Conservation (phyloP, 768 basidiomycete species). For the Lactarius deliciosus region DNA sequence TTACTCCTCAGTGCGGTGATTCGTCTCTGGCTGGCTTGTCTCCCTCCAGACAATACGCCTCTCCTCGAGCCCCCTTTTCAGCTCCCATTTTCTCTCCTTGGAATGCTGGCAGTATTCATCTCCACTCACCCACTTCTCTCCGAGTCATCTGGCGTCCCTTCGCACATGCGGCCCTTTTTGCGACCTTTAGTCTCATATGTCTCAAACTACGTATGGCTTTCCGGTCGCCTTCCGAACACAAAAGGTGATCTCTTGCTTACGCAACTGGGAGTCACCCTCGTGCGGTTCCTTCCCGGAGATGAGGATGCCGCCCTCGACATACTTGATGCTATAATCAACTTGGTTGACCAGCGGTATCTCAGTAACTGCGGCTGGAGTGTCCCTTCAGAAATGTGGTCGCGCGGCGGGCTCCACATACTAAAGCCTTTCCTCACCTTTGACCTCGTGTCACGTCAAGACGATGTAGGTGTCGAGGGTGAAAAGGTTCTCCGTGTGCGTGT, state of each 20-base stretch:
- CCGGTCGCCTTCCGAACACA: constrained; percentile 54
- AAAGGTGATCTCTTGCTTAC: constrained; percentile 62
- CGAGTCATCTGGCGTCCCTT: constrained; percentile 29
- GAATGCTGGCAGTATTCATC: constrained; percentile 50
- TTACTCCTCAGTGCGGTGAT: constrained; percentile 48
- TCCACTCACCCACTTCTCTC: constrained; percentile 56
- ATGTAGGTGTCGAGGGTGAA: background rate
- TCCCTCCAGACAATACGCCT: constrained; percentile 45
- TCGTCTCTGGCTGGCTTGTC: constrained; percentile 64
- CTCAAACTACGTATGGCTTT: constrained; percentile 55
- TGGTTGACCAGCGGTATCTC: constrained; percentile 46
- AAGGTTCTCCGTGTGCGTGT: constrained; percentile 38
- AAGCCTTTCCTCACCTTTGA: constrained; percentile 59
- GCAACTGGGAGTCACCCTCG: constrained; percentile 58
- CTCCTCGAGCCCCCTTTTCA: constrained; percentile 55
- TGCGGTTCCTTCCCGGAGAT: constrained; percentile 67
- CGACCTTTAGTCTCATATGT: constrained; percentile 60
- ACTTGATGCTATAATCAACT: constrained; percentile 40
- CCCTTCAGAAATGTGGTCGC: constrained; percentile 48
- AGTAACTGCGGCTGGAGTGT: constrained; percentile 38
- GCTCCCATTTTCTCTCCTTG: constrained; percentile 58
- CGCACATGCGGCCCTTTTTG: constrained; percentile 40
- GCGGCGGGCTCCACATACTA: constrained; percentile 50
- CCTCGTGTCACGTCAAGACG: constrained; percentile 41
- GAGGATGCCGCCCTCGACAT: constrained; percentile 56